Percentiles rank a stretch among this genome's conserved stretches.
Evolutionary conservation across 345 rosid species (phyloP).

Genomic region (Citrus medica): DNA sequence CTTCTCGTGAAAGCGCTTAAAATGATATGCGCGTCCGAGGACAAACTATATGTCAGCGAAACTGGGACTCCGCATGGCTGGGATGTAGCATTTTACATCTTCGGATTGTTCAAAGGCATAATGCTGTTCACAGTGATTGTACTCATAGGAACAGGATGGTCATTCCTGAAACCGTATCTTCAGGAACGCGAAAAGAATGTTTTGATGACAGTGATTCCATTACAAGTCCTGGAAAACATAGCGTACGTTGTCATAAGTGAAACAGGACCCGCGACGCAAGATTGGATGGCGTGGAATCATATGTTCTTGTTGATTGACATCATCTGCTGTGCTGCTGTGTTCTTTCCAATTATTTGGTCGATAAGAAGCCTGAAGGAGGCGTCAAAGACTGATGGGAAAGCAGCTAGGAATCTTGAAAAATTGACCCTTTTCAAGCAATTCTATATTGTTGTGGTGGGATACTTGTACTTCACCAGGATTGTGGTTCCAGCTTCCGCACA

Average conservation of each 20-base stretch:
- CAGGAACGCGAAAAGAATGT: slow-evolving; percentile 55
- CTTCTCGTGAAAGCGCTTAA: slow-evolving; percentile 45
- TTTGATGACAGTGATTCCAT: slow-evolving; percentile 39
- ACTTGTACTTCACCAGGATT: slow-evolving; percentile 48
- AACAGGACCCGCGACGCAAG: slow-evolving; percentile 47
- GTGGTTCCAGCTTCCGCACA: slow-evolving; percentile 36
- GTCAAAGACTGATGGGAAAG: slow-evolving; percentile 44
- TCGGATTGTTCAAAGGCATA: slow-evolving; percentile 56
- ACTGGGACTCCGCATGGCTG: slow-evolving; percentile 62
- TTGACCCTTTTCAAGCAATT: slow-evolving; percentile 53
- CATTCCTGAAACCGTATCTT: slow-evolving; percentile 51
- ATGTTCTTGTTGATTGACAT: slow-evolving; percentile 44
- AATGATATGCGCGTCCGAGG: slow-evolving; percentile 50
- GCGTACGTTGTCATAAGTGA: slow-evolving; percentile 41
- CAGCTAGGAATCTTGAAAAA: slow-evolving; percentile 41
- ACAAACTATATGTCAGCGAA: slow-evolving; percentile 28
- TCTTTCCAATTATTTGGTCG: slow-evolving; percentile 59
- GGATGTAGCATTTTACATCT: slow-evolving; percentile 55
- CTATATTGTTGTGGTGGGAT: slow-evolving; percentile 37
- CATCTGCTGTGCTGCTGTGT: slow-evolving; percentile 48
- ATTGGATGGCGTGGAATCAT: slow-evolving; percentile 51
- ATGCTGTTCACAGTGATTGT: slow-evolving; percentile 52
- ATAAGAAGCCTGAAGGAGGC: slow-evolving; percentile 45
- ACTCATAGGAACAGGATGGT: slow-evolving; percentile 62
- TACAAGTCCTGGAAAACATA: slow-evolving; percentile 56